Evolutionary conservation across 106 monocot genomes (phyloP), one percentile per base, ranked within the genome.

Genomic region (Amphibolis antarctica): DNA sequence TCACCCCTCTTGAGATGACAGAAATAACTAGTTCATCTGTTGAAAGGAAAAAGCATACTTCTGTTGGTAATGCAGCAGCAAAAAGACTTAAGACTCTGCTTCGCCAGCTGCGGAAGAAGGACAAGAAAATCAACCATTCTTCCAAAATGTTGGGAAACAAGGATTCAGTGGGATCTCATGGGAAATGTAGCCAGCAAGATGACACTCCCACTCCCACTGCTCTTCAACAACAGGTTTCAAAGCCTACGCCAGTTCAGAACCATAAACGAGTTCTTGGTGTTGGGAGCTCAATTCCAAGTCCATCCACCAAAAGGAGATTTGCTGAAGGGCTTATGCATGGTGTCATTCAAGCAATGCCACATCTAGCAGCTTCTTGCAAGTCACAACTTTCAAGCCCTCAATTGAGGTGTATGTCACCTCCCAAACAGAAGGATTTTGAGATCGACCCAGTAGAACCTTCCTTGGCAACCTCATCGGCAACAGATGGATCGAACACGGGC

Each of bases 311-410:
- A 66, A 85, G 78, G 76, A 88, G 69, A 50, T 76, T 82, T 43
- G 46, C 85, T 0, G 65, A 74, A 4, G 76, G 80, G 14, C 55
- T 92, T 5, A 84, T 75, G 70, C 87, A 92, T 0, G 92, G 87
- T 5, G 84, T 84, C 24, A 78, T 78, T 30, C 84, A 82, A 68
- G 79, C 77, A 17, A 87, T 84, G 77, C 87, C 86, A 13, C 79
- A 81, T 28, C 44, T 84, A 19, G n/a, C 31, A 4, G 15, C 61
- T 61, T 19, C 25, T 12, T 11, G 20, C 10, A 57, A 61, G 17
- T 59, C 81, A 1, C 61, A n/a, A n/a, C 82, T 26, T 51, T 71
- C 11, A 63, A 56, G 28, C n/a, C n/a, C 70, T 31, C 64, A 69
- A n/a, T 64, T 56, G 45, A 62, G 76, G 14, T 68, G 83, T 10